phyloP scores from a whole-genome alignment of 1,284 basidiomycete species.

The Serendipita sp. region DNA sequence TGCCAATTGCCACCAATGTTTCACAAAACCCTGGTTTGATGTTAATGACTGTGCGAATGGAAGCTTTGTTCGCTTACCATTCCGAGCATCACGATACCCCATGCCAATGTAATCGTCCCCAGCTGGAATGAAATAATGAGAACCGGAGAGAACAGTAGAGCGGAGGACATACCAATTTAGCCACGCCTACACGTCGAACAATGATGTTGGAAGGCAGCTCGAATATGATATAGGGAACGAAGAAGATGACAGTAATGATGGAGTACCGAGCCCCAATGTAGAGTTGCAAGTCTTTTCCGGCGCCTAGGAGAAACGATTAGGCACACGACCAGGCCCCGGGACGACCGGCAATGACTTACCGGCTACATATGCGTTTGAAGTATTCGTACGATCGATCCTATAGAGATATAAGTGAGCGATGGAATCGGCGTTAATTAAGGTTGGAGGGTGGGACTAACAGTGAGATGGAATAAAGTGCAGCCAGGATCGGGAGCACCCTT shows the following conservation, averaged over 20 bases:
- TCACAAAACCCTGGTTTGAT: background rate
- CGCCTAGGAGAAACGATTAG: background rate
- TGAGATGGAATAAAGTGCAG: background rate
- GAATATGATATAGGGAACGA: slow-evolving; percentile 9
- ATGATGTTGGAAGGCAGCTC: slow-evolving; percentile 12
- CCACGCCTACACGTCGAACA: slow-evolving; percentile 9
- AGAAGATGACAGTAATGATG: slow-evolving; percentile 11
- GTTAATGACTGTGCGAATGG: background rate
- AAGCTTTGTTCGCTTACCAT: background rate
- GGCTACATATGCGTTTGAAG: slow-evolving; percentile 10
- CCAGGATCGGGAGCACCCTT: background rate
- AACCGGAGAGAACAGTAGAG: background rate
- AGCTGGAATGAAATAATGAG: background rate
- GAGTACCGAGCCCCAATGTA: slow-evolving; percentile 10
- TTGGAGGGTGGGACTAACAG: background rate
- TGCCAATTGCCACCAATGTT: slow-evolving; percentile 1
- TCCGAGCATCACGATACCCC: slow-evolving; percentile 7
- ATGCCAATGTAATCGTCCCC: slow-evolving; percentile 8
- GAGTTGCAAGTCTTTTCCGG: background rate
- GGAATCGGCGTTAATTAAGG: background rate
- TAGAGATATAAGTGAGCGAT: background rate
- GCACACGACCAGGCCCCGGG: background rate
- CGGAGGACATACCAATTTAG: slow-evolving; percentile 1
- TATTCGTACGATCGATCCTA: slow-evolving; percentile 11
- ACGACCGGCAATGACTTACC: slow-evolving; percentile 5